Percentiles rank a stretch among this genome's conserved stretches.
These are phyloP conservation scores for Aspergillus aculeatinus DNA, from an alignment of 2,329 filamentous ascomycete genomes.

Conservation along the genomic window DNA sequence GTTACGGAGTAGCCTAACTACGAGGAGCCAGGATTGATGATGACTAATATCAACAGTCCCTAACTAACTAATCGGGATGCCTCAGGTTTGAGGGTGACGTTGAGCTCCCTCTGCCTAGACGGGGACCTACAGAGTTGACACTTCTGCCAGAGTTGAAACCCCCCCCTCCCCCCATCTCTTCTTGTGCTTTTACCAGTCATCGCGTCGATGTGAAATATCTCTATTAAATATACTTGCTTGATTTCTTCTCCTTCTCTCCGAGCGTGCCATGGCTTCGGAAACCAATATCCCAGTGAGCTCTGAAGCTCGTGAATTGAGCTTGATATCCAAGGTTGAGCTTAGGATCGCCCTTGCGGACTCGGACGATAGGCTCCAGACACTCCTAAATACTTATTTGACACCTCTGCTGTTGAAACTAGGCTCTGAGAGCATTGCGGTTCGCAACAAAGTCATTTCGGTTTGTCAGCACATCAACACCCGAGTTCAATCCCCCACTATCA, in stretches of 20 bases:
- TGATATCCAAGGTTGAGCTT: slow-evolving; percentile 83
- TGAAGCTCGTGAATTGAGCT: slow-evolving; percentile 68
- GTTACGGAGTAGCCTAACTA: too few species aligned
- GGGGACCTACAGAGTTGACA: neutral
- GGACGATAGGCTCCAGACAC: slow-evolving; percentile 75
- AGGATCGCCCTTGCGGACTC: slow-evolving; percentile 79
- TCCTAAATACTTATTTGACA: slow-evolving; percentile 75
- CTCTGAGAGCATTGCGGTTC: slow-evolving; percentile 75
- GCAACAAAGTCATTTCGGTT: slow-evolving; percentile 72
- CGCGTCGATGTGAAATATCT: too few species aligned
- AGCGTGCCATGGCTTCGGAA: slow-evolving; percentile 32
- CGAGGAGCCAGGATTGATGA: neutral
- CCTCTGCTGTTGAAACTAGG: slow-evolving; percentile 82
- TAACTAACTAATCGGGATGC: too few species aligned
- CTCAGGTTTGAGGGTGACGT: slow-evolving; percentile 20
- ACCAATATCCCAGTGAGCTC: slow-evolving; percentile 29
- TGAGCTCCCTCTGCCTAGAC: slow-evolving; percentile 15
- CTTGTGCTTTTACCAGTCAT: neutral
- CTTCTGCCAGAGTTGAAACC: neutral
- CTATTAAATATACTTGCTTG: neutral
- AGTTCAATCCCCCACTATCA: slow-evolving; percentile 61
- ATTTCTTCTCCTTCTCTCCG: slow-evolving; percentile 1
- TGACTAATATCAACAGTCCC: slow-evolving; percentile 19
- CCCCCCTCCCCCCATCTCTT: neutral
- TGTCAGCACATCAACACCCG: slow-evolving; percentile 71